Conservation (phyloP, 2,329 filamentous ascomycete species). For the Xylaria sp. region DNA sequence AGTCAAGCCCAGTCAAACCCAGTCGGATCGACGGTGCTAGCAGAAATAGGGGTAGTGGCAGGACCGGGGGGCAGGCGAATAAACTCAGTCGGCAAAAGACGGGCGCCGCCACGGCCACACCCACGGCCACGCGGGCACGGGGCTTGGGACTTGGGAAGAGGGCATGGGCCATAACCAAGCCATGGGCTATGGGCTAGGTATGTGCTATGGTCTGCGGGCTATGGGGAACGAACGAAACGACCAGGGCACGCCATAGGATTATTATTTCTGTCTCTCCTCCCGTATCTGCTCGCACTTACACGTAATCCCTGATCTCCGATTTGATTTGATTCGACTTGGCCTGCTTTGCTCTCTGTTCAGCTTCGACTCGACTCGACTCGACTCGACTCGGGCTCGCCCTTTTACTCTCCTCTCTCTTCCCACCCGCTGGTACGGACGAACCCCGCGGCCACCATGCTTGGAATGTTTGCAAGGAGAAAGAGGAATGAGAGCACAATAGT, state of each 20-base stretch:
- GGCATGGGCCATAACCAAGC: background rate
- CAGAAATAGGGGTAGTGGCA: background rate
- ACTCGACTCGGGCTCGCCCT: background rate
- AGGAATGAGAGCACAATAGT: conserved; percentile 5
- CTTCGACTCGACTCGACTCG: too few species aligned
- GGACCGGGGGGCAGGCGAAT: background rate
- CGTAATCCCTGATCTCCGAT: background rate
- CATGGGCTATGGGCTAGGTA: background rate
- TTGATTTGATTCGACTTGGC: too few species aligned
- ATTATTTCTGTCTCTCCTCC: background rate
- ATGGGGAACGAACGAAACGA: too few species aligned
- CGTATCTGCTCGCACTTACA: background rate
- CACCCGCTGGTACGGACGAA: conserved; percentile 2
- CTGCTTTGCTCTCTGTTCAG: too few species aligned
- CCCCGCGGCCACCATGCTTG: conserved; percentile 17
- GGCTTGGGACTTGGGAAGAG: background rate
- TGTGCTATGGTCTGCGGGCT: too few species aligned
- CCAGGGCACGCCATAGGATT: background rate
- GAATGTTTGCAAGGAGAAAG: conserved; percentile 13
- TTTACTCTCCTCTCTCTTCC: background rate
- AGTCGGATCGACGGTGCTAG: background rate
- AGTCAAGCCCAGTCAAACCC: too few species aligned
- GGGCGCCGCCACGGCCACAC: background rate
- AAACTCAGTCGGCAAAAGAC: background rate
- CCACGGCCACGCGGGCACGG: background rate